phyloP scores from a whole-genome alignment of 768 basidiomycete genomes.

The Xanthoconium stramineum region DNA sequence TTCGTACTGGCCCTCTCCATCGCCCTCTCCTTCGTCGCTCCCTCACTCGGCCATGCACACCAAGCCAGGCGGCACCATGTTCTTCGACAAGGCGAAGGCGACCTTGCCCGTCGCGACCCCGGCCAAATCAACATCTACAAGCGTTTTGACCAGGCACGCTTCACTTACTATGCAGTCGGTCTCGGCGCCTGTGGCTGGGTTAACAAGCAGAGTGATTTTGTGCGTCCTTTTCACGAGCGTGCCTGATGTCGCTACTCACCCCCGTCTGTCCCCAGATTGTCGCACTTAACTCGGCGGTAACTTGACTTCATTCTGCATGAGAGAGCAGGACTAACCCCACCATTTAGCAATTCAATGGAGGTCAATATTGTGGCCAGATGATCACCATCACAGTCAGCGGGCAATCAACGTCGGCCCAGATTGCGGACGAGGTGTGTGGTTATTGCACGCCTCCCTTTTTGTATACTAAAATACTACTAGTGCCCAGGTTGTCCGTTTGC shows the following conservation, averaged over 20 bases:
- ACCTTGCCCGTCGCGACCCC: conserved; percentile 25
- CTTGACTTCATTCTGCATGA: not conserved
- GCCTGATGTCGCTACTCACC: conserved; percentile 2
- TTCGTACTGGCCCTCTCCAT: conserved; percentile 22
- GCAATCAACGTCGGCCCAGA: conserved; percentile 51
- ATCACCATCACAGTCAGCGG: conserved; percentile 64
- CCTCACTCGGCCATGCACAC: conserved; percentile 21
- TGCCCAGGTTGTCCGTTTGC: conserved; percentile 64
- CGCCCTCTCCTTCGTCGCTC: conserved; percentile 14
- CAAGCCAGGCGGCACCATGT: conserved; percentile 22
- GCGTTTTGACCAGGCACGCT: conserved; percentile 22
- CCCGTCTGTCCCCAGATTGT: conserved; percentile 43
- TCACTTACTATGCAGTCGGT: conserved; percentile 41
- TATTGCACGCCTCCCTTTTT: not conserved
- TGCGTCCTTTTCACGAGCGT: conserved; percentile 15
- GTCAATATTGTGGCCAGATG: conserved; percentile 53
- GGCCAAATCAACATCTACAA: conserved; percentile 22
- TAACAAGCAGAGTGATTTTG: conserved; percentile 33
- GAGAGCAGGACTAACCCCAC: not conserved
- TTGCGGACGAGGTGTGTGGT: conserved; percentile 55
- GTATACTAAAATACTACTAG: conserved; percentile 27
- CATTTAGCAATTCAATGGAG: conserved; percentile 51
- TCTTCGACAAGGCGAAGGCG: conserved; percentile 18
- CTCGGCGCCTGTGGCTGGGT: conserved; percentile 41
- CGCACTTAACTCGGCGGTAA: conserved; percentile 37